Evolutionary conservation across 345 rosid genomes (phyloP).

Genomic region (Luvunga scandens): DNA sequence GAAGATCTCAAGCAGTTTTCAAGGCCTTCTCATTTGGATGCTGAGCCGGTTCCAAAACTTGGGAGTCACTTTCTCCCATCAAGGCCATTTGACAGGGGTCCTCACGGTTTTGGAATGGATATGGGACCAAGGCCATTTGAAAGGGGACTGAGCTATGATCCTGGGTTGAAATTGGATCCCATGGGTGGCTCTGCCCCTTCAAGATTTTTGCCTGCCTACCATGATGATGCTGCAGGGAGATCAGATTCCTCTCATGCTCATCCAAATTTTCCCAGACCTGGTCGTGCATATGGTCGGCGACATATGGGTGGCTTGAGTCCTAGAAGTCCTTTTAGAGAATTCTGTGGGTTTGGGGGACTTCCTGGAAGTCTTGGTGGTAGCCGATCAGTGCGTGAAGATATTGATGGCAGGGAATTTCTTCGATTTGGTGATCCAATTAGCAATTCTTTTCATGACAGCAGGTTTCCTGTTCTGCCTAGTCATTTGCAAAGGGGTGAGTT

Average conservation of each 20-base stretch:
- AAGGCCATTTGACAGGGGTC: slow-evolving; percentile 40
- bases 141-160: slow-evolving; percentile 25
- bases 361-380: slow-evolving; percentile 21
- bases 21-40: slow-evolving; percentile 39
- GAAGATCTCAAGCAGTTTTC: slow-evolving; percentile 45
- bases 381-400: slow-evolving; percentile 31
- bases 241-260: slow-evolving; percentile 30
- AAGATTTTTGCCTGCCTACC: slow-evolving; percentile 45
- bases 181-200: slow-evolving; percentile 35
- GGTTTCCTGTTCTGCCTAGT: slow-evolving; percentile 40
- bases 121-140: slow-evolving; percentile 31
- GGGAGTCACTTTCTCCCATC: slow-evolving; percentile 36
- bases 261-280: slow-evolving; percentile 37
- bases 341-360: slow-evolving; percentile 37
- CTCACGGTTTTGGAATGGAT: slow-evolving; percentile 40
- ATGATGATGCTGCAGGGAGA: slow-evolving; percentile 34
- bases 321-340: slow-evolving; percentile 60
- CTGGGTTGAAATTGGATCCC: slow-evolving; percentile 28
- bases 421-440: slow-evolving; percentile 35
- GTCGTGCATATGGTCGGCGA: slow-evolving; percentile 38
- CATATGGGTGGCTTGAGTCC: slow-evolving; percentile 40
- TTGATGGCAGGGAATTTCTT: slow-evolving; percentile 38
- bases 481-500: slow-evolving; percentile 46
- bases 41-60: slow-evolving; percentile 32
- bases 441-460: slow-evolving; percentile 33